phyloP scores from a whole-genome alignment of 129 eudicot species.

The sunflower (Helianthus annuus) region HanXRQr2.0-SUNRISE NC_035439.2:147869461-147869960 shows the following conservation, averaged over 20 bases:
- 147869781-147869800: background rate
- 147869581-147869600: no score
- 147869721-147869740: background rate
- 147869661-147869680: background rate
- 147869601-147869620: no score
- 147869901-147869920: background rate
- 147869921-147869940: no score
- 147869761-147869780: background rate
- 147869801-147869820: background rate
- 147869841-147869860: background rate
- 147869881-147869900: background rate
- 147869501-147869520: no score
- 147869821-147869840: background rate
- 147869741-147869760: no score
- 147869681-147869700: background rate
- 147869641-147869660: background rate
- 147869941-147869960: no score
- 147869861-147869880: background rate
- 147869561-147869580: no score
- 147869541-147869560: no score
- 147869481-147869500: no score
- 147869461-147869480: no score
- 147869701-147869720: background rate
- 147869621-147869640: background rate
- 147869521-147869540: no score